Conservation (phyloP, 2,329 filamentous ascomycete genomes). For the Stachybotrys chlorohalonatus region DNA sequence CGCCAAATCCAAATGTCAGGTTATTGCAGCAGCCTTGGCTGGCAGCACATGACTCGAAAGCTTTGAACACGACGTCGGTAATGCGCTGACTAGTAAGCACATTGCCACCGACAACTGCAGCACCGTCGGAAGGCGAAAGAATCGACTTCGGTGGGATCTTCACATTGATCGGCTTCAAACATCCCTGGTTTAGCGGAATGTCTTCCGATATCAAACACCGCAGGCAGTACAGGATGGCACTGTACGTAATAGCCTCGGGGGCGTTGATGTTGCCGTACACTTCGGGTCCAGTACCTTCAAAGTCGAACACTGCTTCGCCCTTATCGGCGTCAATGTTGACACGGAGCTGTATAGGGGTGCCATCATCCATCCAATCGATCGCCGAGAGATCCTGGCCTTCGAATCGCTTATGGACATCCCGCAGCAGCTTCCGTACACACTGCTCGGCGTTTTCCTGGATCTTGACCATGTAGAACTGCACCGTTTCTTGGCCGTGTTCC, state of each 20-base stretch:
- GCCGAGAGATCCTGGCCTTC: slow-evolving; percentile 62
- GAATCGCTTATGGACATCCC: slow-evolving; percentile 60
- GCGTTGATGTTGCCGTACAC: slow-evolving; percentile 77
- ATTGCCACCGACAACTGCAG: slow-evolving; percentile 76
- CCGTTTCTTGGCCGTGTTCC: slow-evolving; percentile 69
- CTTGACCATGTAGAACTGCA: slow-evolving; percentile 75
- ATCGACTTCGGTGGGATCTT: slow-evolving; percentile 65
- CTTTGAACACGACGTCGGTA: slow-evolving; percentile 46
- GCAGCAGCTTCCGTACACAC: slow-evolving; percentile 64
- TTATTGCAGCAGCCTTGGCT: slow-evolving; percentile 78
- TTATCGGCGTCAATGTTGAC: slow-evolving; percentile 66
- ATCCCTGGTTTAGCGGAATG: slow-evolving; percentile 78
- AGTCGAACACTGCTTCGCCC: slow-evolving; percentile 74
- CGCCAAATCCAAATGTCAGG: slow-evolving; percentile 68
- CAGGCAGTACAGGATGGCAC: slow-evolving; percentile 81
- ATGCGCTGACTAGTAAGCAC: slow-evolving; percentile 43
- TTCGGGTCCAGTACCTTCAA: slow-evolving; percentile 69
- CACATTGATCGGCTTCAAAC: slow-evolving; percentile 65
- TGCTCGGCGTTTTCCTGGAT: slow-evolving; percentile 75
- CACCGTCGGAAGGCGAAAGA: slow-evolving; percentile 65
- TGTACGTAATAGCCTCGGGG: slow-evolving; percentile 72
- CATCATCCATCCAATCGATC: slow-evolving; percentile 77
- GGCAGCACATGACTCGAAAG: slow-evolving; percentile 71
- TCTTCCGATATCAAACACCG: slow-evolving; percentile 72
- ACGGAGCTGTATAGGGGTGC: slow-evolving; percentile 64